Conservation (phyloP, 2,329 filamentous ascomycete genomes). For the Teratosphaeria gauchensis region DNA sequence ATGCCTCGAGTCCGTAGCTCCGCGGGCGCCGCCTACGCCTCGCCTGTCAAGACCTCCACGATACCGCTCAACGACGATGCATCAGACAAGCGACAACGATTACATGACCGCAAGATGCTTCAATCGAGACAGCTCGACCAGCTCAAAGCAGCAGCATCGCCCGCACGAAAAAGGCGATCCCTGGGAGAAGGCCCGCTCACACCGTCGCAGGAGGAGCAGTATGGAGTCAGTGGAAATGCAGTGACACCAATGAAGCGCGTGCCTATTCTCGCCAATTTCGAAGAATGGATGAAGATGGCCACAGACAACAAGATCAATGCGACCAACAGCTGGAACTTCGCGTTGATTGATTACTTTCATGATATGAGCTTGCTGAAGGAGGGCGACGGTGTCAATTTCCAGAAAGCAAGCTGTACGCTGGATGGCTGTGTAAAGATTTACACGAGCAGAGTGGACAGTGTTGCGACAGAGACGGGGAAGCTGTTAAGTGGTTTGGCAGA, state of each 20-base stretch:
- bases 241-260: slow-evolving; percentile 87
- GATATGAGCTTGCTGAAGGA: slow-evolving; percentile 97
- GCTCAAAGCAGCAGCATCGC: slow-evolving; percentile 71
- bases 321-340: slow-evolving; percentile 97
- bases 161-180: slow-evolving; percentile 42
- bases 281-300: slow-evolving; percentile 99
- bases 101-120: slow-evolving; percentile 77
- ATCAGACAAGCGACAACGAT: slow-evolving; percentile 77
- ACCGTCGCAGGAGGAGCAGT: slow-evolving; percentile 46
- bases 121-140: slow-evolving; percentile 89
- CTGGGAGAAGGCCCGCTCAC: slow-evolving; percentile 39
- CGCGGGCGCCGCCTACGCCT: slow-evolving; percentile 31
- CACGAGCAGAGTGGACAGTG: slow-evolving; percentile 94
- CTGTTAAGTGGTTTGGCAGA: slow-evolving; percentile 88
- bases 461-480: slow-evolving; percentile 94
- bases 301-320: slow-evolving; percentile 97
- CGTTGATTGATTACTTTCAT: slow-evolving; percentile 99
- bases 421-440: slow-evolving; percentile 99
- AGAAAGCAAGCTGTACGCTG: slow-evolving; percentile 93
- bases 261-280: slow-evolving; percentile 92
- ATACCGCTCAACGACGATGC: slow-evolving; percentile 95
- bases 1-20: slow-evolving; percentile 31
- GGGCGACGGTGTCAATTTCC: slow-evolving; percentile 94
- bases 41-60: slow-evolving; percentile 35
- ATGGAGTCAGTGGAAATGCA: slow-evolving; percentile 56